Base-by-base conservation (phyloP, 2,329 filamentous ascomycete species). In the Clonostachys solani region DNA sequence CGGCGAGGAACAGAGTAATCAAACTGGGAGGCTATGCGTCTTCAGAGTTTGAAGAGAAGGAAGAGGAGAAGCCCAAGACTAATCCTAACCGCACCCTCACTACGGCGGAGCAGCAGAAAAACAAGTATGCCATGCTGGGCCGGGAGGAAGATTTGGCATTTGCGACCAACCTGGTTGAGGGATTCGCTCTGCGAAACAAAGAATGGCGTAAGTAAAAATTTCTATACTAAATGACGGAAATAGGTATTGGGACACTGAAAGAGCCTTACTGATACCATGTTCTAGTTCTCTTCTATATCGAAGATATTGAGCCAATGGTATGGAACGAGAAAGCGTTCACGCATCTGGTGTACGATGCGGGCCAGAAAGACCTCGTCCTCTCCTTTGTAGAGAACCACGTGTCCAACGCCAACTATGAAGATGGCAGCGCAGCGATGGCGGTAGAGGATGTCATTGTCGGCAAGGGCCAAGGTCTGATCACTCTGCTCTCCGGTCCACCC, bases 381-480 rank as follows among this genome's bases (percentile, higher is more conserved):
- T 73, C 72, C 3, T 74, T 75, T 54, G 72, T 75, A 5, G 67
- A 74, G 49, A 72, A 66, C 50, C 72, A 76, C 52, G 47, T 53
- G 60, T 33, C 19, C 36, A 42, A 50, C 50, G 35, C 44, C 44
- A 16, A 38, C 46, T 38, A 38, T 34, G 55, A 67, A 52, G 59
- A 68, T 33, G 23, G 23, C 23, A 29, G 23, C 23, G 23, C 23
- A 10, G 23, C 23, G 9, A 29, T 29, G 23, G 23, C 23, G 2
- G 23, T 29, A 10, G 23, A 29, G 23, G 69, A 74, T 44, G 66
- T 72, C 42, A 72, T 73, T 46, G 56, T 62, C 16, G 68, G 67
- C 49, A 68, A 75, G 54, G 66, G 68, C 15, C 61, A 70, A 44
- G 72, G 71, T 5, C 61, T 76, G 16, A 67, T 76, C 40, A 65